phyloP scores from a whole-genome alignment of 768 basidiomycete genomes.

The Termitomyces sp. region DNA sequence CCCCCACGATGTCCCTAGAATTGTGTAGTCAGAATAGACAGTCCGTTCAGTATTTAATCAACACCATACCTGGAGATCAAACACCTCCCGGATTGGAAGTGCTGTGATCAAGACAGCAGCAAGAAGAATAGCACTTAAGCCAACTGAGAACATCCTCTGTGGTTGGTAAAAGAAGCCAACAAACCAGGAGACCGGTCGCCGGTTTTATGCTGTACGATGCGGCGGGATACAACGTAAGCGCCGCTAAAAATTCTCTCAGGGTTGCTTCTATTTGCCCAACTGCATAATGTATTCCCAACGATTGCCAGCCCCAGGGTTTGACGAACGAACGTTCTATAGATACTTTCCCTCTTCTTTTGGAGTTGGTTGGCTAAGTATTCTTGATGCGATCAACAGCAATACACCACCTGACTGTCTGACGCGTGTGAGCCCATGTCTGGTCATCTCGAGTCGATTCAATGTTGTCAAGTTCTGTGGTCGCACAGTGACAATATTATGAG shows the following conservation, averaged over 20 bases:
- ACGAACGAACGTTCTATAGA: background rate
- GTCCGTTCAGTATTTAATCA: background rate
- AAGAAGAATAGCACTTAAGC: slow-evolving; percentile 3
- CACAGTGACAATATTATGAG: too few species aligned
- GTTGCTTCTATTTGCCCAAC: background rate
- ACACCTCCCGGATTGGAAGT: slow-evolving; percentile 1
- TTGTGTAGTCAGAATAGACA: background rate
- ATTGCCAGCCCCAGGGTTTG: background rate
- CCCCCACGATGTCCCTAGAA: slow-evolving; percentile 71
- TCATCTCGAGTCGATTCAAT: too few species aligned
- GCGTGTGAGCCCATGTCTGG: too few species aligned
- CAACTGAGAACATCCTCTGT: slow-evolving; percentile 2
- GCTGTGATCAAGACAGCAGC: background rate
- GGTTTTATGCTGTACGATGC: background rate
- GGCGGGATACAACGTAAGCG: background rate
- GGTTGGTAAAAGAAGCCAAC: background rate
- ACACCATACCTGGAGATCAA: slow-evolving; percentile 10
- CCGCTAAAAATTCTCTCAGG: background rate
- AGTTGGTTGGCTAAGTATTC: too few species aligned
- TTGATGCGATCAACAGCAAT: background rate
- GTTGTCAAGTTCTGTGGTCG: background rate
- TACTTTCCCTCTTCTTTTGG: background rate
- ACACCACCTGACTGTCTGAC: background rate
- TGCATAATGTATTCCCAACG: too few species aligned
- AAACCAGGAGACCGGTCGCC: background rate